Evolutionary conservation across 1,284 basidiomycete genomes (phyloP).

Genomic region (Veloporphyrellus conicus): DNA sequence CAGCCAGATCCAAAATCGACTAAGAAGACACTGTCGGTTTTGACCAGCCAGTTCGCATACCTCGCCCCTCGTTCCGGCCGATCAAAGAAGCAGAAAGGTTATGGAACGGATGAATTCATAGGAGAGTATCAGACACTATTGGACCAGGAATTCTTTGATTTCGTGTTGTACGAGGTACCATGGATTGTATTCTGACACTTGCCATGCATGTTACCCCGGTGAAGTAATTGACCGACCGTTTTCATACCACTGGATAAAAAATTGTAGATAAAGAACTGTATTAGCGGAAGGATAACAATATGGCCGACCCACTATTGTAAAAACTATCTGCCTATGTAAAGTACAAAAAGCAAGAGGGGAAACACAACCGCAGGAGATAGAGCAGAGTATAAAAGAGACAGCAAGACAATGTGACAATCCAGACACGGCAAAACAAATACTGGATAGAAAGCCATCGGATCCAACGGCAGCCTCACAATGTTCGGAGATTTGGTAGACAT

Average conservation of each 20-base stretch:
- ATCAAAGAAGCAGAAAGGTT: slow-evolving; percentile 37
- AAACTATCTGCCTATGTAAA: slow-evolving; percentile 39
- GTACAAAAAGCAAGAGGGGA: slow-evolving; percentile 32
- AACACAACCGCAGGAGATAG: slow-evolving; percentile 19
- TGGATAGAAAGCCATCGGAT: slow-evolving; percentile 21
- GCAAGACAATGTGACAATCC: slow-evolving; percentile 25
- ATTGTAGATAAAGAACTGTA: no score
- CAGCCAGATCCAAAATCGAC: slow-evolving; percentile 86
- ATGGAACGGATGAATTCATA: slow-evolving; percentile 59
- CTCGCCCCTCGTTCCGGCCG: slow-evolving; percentile 61
- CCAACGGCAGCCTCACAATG: slow-evolving; percentile 16
- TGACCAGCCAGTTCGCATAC: slow-evolving; percentile 79
- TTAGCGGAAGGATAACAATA: slow-evolving; percentile 52
- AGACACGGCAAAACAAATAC: slow-evolving; percentile 16
- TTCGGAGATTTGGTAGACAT: slow-evolving; percentile 7
- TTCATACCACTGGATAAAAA: slow-evolving; percentile 25
- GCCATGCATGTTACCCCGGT: slow-evolving; percentile 1
- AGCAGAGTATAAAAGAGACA: slow-evolving; percentile 22
- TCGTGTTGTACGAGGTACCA: slow-evolving; percentile 83
- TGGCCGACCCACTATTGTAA: slow-evolving; percentile 48
- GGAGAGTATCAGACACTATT: slow-evolving; percentile 89
- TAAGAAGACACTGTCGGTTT: slow-evolving; percentile 71
- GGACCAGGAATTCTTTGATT: slow-evolving; percentile 93
- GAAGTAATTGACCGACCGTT: background rate
- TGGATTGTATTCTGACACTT: slow-evolving; percentile 60